phyloP scores from a whole-genome alignment of 1,284 basidiomycete species.

The Trametes polyzona region DNA sequence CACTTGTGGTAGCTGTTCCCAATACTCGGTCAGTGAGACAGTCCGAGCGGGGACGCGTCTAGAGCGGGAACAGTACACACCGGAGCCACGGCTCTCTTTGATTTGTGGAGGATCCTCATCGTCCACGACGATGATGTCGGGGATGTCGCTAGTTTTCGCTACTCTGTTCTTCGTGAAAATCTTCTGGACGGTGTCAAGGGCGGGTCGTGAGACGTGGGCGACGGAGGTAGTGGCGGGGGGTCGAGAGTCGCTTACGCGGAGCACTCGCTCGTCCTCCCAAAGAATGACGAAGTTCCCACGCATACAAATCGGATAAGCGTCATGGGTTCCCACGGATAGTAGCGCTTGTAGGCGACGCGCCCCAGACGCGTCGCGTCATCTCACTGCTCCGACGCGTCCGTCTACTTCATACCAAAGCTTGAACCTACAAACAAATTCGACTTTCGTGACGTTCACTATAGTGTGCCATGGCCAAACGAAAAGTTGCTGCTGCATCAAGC shows the following conservation, averaged over 20 bases:
- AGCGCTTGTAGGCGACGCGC: slow-evolving; percentile 3
- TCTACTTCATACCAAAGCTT: neutral
- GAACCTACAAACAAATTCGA: neutral
- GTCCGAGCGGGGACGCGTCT: slow-evolving; percentile 12
- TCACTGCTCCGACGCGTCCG: slow-evolving; percentile 4
- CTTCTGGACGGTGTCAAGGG: slow-evolving; percentile 11
- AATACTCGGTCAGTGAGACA: neutral
- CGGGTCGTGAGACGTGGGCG: slow-evolving; percentile 5
- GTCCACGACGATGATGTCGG: slow-evolving; percentile 53
- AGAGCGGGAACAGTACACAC: slow-evolving; percentile 44
- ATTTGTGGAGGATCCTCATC: slow-evolving; percentile 83
- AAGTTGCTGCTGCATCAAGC: slow-evolving; percentile 32
- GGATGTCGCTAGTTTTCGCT: slow-evolving; percentile 34
- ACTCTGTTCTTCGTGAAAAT: slow-evolving; percentile 17
- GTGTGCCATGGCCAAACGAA: slow-evolving; percentile 43
- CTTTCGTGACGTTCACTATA: neutral
- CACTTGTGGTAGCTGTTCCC: slow-evolving; percentile 70
- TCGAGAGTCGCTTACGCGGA: slow-evolving; percentile 32
- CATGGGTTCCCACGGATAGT: slow-evolving; percentile 22
- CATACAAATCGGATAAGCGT: slow-evolving; percentile 9
- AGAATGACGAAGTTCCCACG: slow-evolving; percentile 29
- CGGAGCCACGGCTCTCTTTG: slow-evolving; percentile 74
- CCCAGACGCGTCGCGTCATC: slow-evolving; percentile 23
- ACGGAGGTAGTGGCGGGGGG: slow-evolving; percentile 23
- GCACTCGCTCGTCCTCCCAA: slow-evolving; percentile 9